Evolutionary conservation across 2,329 filamentous ascomycete species (phyloP), one percentile per base, ranked within the genome.

Genomic region (Aspergillus sp.): DNA sequence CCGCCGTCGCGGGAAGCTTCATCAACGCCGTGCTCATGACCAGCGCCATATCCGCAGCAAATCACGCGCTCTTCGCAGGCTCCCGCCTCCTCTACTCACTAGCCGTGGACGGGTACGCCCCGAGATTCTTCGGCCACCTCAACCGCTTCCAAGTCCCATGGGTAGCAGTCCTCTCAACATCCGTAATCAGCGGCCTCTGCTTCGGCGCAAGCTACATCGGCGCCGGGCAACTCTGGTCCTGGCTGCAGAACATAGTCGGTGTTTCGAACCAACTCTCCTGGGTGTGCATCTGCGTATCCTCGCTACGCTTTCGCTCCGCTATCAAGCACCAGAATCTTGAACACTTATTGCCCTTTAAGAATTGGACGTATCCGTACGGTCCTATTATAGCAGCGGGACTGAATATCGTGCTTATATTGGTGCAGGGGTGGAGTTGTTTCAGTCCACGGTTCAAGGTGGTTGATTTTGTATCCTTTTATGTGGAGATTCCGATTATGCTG

Each of bases 231-330:
- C 65, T 85, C 4, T 85, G 82, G 82, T 77, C 74, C 1, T 85
- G 82, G 82, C 65, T 85, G 15, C 82, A 85, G 59, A 84, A 84
- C 49, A 76, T 85, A 41, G 80, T 85, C 47, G 82, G 82, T 9
- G 82, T 85, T 0, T 84, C 81, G 0, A 85, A 84, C 61, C 82
- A 85, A 64, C 67, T 85, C 4, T 80, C 79, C 44, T 85, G 83
- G 82, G 63, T 68, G 54, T 74, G 79, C 48, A 86, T 85, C 49
- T 77, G 81, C 5, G 71, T 85, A 46, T 77, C 82, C 0, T 84
- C 80, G 0, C 66, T 85, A n/a, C 80, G 83, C 22, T 85, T 85
- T 70, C 79, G 83, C 22, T 66, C 72, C 3, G 83, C 72, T 3
- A 66, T 85, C 46, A 70, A 71, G 42, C 60, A 66, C 2, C 83